Evolutionary conservation across 306 rosid species (phyloP).

Genomic region (Inga leiocalycina): DNA sequence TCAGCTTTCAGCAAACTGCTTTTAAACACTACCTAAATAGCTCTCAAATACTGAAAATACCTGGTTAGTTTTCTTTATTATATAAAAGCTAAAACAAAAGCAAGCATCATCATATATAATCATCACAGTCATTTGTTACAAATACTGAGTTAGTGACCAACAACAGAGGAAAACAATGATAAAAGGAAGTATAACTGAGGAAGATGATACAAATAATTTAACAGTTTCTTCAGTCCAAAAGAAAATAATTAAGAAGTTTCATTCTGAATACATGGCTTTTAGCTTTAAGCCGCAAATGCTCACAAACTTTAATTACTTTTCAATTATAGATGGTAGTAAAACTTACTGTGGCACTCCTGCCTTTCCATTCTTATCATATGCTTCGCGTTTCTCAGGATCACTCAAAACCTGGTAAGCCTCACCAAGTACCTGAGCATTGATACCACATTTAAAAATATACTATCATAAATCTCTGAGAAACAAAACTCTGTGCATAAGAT

Average conservation of each 20-base stretch:
- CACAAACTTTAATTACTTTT: slow-evolving; percentile 9
- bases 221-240: no score
- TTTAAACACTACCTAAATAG: slow-evolving; percentile 12
- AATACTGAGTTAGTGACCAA: not conserved
- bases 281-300: slow-evolving; percentile 18
- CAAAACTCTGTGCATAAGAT: slow-evolving; percentile 5
- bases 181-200: slow-evolving; percentile 20
- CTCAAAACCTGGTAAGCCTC: slow-evolving; percentile 99
- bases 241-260: not conserved
- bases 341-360: slow-evolving; percentile 82
- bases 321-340: slow-evolving; percentile 29
- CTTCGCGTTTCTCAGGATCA: slow-evolving; percentile 92
- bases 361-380: slow-evolving; percentile 82
- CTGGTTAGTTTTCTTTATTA: not conserved
- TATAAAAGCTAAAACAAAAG: not conserved
- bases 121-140: not conserved
- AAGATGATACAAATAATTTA: not conserved
- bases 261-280: slow-evolving; percentile 9
- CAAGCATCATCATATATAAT: not conserved
- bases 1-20: not conserved
- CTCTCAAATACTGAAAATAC: not conserved
- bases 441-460: slow-evolving; percentile 31
- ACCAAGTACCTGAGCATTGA: slow-evolving; percentile 71
- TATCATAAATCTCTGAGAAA: slow-evolving; percentile 19
- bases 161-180: not conserved